Base-by-base conservation (phyloP, 345 rosid species). In the Citrus mangshanensis region DNA sequence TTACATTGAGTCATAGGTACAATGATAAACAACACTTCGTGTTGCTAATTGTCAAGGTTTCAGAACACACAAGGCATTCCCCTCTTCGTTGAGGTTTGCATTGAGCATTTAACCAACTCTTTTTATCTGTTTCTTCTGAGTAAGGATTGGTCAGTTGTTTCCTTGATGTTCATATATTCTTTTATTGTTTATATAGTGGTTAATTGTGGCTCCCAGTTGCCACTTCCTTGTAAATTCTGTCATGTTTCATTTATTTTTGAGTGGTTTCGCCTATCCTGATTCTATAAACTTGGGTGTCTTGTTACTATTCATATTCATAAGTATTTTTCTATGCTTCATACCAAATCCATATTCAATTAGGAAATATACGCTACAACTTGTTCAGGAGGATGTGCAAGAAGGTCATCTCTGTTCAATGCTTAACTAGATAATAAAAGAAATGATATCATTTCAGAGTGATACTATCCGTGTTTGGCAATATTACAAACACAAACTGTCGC, bases 161-260 rank as follows among this genome's bases (percentile, higher is more conserved):
- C 13, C 25, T 70, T 34, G 40, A 68, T 64, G 40, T 56, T 68
- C 58, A 55, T 25, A 73, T 69, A 79, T 75, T 71, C 76, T 68
- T 82, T 27, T 54, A 73, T 24, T 78, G 79, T 70, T 75, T 25
- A 35, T 55, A n/a, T 27, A 42, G 69, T 40, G 61, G 71, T 40
- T 62, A 28, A 63, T 51, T 74, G 59, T 78, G 71, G 27, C 51
- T 62, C 35, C 77, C 55, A 30, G 12, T 51, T 13, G 72, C 32
- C 27, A 22, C 56, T 54, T 35, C 18, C 35, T 49, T 72, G 84
- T 80, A 78, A 64, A 59, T 30, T 69, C 32, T 27, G 18, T 54
- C 58, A 18, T 5, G 21, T 19, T 16, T 18, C 22, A 54, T 19
- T 54, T 54, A 54, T 54, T 54, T 54, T 54, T 54, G 6, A 51